A percentile compares a stretch with the other conserved stretches of the same genome.
phyloP scores from a whole-genome alignment of 2,329 filamentous ascomycete species.

The Proliferodiscus dingleyae region DNA sequence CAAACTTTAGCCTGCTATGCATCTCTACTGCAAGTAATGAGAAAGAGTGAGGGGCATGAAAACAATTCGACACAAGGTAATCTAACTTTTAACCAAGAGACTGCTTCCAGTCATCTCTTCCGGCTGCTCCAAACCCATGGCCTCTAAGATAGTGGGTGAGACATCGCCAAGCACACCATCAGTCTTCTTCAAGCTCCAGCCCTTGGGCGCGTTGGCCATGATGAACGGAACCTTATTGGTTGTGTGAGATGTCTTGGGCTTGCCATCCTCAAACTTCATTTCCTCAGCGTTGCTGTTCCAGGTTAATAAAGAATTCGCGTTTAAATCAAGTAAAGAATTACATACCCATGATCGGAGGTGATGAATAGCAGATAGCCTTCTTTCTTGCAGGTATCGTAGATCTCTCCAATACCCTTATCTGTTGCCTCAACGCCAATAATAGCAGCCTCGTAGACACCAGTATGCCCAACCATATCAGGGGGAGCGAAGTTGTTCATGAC shows the following conservation, averaged over 20 bases:
- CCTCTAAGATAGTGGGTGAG: slow-evolving; percentile 84
- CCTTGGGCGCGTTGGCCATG: slow-evolving; percentile 92
- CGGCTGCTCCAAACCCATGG: slow-evolving; percentile 87
- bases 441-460: slow-evolving; percentile 92
- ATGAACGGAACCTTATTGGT: slow-evolving; percentile 97
- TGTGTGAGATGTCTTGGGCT: slow-evolving; percentile 96
- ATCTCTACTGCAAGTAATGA: not conserved
- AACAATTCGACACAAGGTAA: slow-evolving; percentile 13
- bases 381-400: slow-evolving; percentile 92
- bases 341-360: slow-evolving; percentile 85
- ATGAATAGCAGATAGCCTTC: slow-evolving; percentile 91
- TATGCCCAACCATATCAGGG: slow-evolving; percentile 99
- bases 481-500: slow-evolving; percentile 99
- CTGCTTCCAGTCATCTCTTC: slow-evolving; percentile 87
- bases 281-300: slow-evolving; percentile 75
- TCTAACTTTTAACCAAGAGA: slow-evolving; percentile 67
- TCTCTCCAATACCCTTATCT: slow-evolving; percentile 87
- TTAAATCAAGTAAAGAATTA: slow-evolving; percentile 8
- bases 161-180: slow-evolving; percentile 95
- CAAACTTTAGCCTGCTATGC: slow-evolving; percentile 16
- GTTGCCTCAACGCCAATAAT: slow-evolving; percentile 80
- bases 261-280: slow-evolving; percentile 95
- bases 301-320: slow-evolving; percentile 18
- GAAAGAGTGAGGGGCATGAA: slow-evolving; percentile 6
- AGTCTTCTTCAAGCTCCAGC: slow-evolving; percentile 72